Evolutionary conservation across 225 moss, liverwort and hornwort genomes (phyloP).

Genomic region (Sphagnum contortum): DNA sequence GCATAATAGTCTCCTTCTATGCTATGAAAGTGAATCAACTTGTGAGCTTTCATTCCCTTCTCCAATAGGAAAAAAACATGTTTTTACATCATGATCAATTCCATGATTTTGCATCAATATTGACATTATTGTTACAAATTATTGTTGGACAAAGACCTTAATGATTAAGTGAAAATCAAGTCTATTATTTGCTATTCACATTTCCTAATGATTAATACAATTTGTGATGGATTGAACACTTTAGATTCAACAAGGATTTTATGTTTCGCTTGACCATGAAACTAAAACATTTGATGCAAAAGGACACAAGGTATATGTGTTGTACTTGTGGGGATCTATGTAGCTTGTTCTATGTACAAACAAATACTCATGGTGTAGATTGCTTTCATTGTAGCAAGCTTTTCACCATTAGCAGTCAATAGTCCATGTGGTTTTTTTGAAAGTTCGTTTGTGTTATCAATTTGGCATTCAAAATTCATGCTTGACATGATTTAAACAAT

Average conservation of each 20-base stretch:
- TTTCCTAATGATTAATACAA: background rate
- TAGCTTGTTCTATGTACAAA: background rate
- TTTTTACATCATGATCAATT: background rate
- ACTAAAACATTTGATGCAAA: background rate
- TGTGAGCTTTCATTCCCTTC: no score
- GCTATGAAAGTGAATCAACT: no score
- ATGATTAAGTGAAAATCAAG: background rate
- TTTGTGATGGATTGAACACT: background rate
- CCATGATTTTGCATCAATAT: background rate
- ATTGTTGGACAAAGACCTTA: background rate
- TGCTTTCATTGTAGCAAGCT: background rate
- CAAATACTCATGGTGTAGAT: no score
- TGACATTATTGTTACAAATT: background rate
- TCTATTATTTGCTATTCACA: background rate
- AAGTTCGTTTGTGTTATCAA: background rate
- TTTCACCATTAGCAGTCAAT: background rate
- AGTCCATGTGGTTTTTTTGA: background rate
- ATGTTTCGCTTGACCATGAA: background rate
- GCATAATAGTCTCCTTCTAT: no score
- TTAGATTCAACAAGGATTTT: background rate
- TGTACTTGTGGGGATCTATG: background rate
- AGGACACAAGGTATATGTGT: background rate
- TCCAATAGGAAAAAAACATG: background rate
- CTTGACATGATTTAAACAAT: background rate
- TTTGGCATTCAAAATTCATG: background rate